Base-by-base conservation (phyloP, 768 basidiomycete genomes). In the Pholiota molesta region DNA sequence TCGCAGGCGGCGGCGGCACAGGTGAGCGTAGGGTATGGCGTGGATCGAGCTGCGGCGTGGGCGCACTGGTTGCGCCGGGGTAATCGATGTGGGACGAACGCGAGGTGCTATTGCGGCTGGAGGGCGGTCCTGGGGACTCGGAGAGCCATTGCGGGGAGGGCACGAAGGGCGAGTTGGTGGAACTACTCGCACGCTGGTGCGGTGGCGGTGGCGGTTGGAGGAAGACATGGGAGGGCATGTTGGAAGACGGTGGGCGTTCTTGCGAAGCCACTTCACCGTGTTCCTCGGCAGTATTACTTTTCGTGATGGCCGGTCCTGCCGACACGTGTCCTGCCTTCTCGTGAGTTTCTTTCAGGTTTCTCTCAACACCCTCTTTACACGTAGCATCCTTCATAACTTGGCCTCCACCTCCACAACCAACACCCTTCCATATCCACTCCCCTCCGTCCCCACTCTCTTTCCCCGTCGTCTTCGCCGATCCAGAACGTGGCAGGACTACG, bases 1-100 rank as follows among this genome's bases (percentile, higher is more conserved):
- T 71, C 16, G 65, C 64, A 5, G 70, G 70, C n/a, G 70, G 62
- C 11, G 68, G 70, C 1, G 68, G 66, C 9, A 65, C 56, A 8
- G 70, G 70, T 3, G 68, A 69, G 14, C 39, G 45, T 5, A 68
- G 53, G 2, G 6, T 33, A 4, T 10, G 16, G 5, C 40, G 39
- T 2, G 60, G 54, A 14, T 39, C 23, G 31, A 47, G 35, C 13
- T 42, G 40, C 4, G 35, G 64, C 10, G 40, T 19, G 39, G 37
- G n/a, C 6, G 19, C 35, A 39, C 31, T 31, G 31, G 8, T 17
- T 11, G 17, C 35, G 7, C 26, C 40, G 4, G 40, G 23, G 39
- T 17, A 13, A 17, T 60, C 52, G 8, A 26, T 19, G 29, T 16
- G 16, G 8, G 52, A 13, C n/a, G 19, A 45, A 5, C 31, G 31